phyloP scores from a whole-genome alignment of 129 eudicot genomes.

The Artemisia argyi region DNA sequence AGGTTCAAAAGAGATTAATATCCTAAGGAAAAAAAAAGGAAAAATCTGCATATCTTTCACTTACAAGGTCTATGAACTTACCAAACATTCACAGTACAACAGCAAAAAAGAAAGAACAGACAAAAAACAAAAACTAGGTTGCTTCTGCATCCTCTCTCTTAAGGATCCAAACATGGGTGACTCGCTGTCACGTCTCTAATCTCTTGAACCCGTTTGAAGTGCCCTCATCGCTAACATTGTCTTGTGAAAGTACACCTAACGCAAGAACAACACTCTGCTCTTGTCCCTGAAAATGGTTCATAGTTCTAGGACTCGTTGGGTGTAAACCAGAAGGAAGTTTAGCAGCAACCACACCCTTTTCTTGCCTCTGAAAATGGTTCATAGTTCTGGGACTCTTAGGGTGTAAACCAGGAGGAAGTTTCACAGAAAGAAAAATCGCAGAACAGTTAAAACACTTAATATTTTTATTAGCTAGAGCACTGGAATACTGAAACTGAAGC shows the following conservation, averaged over 20 bases:
- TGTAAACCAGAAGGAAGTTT: neutral
- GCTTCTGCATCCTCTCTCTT: neutral
- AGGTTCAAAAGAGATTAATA: neutral
- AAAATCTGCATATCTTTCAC: too few relatives aligned
- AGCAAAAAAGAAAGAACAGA: too few relatives aligned
- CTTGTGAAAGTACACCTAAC: neutral
- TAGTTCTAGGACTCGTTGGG: constrained; percentile 12
- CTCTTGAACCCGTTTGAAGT: neutral
- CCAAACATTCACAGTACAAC: too few relatives aligned
- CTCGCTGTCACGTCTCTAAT: neutral
- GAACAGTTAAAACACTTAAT: too few relatives aligned
- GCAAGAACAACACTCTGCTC: constrained; percentile 22
- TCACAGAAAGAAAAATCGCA: too few relatives aligned
- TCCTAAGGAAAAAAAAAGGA: too few relatives aligned
- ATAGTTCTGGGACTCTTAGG: too few relatives aligned
- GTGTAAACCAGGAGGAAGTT: too few relatives aligned
- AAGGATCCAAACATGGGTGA: neutral
- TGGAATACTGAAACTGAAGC: constrained; percentile 14
- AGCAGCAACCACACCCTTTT: constrained; percentile 10
- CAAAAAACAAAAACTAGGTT: neutral
- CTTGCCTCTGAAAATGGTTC: too few relatives aligned
- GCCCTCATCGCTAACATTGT: neutral
- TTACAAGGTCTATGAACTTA: too few relatives aligned
- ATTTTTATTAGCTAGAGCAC: too few relatives aligned
- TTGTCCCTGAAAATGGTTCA: neutral